phyloP scores from a whole-genome alignment of 345 rosid species.

The Hibiscus syriacus region DNA sequence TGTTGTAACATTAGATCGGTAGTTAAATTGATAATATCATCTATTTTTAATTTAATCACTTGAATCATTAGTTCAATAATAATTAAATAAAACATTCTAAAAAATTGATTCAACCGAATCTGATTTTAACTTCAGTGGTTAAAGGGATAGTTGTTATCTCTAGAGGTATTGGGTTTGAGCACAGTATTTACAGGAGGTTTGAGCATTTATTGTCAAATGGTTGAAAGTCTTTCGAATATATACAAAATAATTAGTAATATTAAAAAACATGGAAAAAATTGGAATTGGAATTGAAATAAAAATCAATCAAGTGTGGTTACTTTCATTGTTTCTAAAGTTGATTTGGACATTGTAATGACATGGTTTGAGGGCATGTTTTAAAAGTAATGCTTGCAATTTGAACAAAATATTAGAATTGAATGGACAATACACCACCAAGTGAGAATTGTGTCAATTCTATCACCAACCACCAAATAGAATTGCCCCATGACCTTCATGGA shows the following conservation, averaged over 20 bases:
- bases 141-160: too few species aligned
- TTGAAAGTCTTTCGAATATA: too few species aligned
- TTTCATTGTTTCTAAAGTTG: slow-evolving; percentile 18
- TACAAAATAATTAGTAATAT: slow-evolving; percentile 4
- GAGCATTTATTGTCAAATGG: too few species aligned
- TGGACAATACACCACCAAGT: slow-evolving; percentile 12
- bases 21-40: too few species aligned
- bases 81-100: too few species aligned
- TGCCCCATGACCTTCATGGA: neutral
- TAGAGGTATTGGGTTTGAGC: too few species aligned
- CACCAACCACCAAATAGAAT: slow-evolving; percentile 11
- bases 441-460: slow-evolving; percentile 15
- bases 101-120: too few species aligned
- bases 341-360: slow-evolving; percentile 19
- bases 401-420: neutral
- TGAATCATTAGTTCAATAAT: too few species aligned
- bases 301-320: slow-evolving; percentile 10
- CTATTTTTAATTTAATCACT: too few species aligned
- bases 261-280: neutral
- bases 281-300: neutral
- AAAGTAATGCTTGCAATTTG: slow-evolving; percentile 10
- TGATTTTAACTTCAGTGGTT: too few species aligned
- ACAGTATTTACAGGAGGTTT: too few species aligned
- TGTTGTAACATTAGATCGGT: neutral
- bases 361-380: slow-evolving; percentile 18